Base-by-base conservation (phyloP, 306 rosid genomes). In the Urtica urens region DNA sequence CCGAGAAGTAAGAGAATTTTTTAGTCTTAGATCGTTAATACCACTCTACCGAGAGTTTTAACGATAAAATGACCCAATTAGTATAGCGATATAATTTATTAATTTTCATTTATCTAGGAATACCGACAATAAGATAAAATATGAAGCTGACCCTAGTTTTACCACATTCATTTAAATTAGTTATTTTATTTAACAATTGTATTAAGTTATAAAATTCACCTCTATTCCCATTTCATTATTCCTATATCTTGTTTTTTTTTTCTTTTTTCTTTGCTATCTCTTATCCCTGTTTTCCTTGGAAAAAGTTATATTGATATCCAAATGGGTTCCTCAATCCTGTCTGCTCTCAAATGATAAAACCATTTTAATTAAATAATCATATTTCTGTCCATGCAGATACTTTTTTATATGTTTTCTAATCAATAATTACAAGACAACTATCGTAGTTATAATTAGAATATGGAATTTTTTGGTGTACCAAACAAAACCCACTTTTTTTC, bases 381-480 rank as follows among this genome's bases (percentile, higher is more conserved):
- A 45, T 43, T 10, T 16, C 28, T 74, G 51, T 57, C 69, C 72
- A 75, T 64, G 73, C 60, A 35, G 56, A 57, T 22, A 38, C 41
- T 55, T 46, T 48, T 24, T 27, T 15, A 23, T 49, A 35, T 25
- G 11, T 59, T 27, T 49, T 34, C 38, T 49, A 23, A 18, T 55
- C 10, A 52, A 51, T 48, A 60, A n/a, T 30, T 35, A 38, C 7
- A 17, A 49, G 28, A 55, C 50, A 56, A 62, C 33, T 49, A 25
- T 37, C 23, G 16, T 55, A 55, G 55, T 56, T 59, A 20, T 43
- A 7, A 18, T 23, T 35, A 35, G 40, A 28, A 39, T 29, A 40
- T 51, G 49, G 69, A 77, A 63, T 65, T 76, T 72, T 63, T 11
- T 7, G 38, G 58, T n/a, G 61, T 47, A 55, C 72, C 66, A 74